Evolutionary conservation across 139 green algal genomes (phyloP), one percentile per base, ranked within the genome.

Genomic region (Cymbomonas tetramitiformis): DNA sequence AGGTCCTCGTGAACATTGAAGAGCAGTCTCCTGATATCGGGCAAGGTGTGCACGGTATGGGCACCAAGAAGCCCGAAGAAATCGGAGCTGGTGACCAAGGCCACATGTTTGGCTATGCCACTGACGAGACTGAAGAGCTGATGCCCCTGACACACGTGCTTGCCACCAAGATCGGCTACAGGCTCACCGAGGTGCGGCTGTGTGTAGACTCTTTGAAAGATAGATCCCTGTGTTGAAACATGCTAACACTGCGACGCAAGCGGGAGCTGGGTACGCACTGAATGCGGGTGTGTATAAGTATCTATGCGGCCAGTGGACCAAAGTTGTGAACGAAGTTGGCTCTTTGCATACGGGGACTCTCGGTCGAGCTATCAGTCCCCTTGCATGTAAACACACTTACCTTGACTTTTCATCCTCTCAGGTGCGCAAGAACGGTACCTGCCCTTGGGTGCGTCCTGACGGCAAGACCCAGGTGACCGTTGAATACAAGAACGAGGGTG

Each of bases 101-200:
- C 49, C 85, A 95, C 75, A 99, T 99, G 92, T 99, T 99, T 73
- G 92, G 92, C 47, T 99, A 99, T 55, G 92, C 92, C 61, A 95
- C 86, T 15, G 92, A 99, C 57, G 92, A 99, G 81, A 97, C 90
- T 3, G 51, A 62, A 5, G 88, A 98, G 83, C 80, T 99, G 38
- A 99, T 99, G 92, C 92, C 92, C 23, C 78, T 99, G 10, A 99
- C 92, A 10, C 93, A 97, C 73, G 76, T 98, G 53, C 78, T 99
- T 46, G 86, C 92, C 55, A 97, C 90, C 44, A 64, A 93, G 78
- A 63, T 99, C 24, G 92, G 92, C 46, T 79, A 83, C 66, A 80
- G 67, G 38, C 70, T 82, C 21, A 79, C 73, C 15, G 63, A 81
- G 54, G 61, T n/a, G n/a, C n/a, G n/a, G n/a, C n/a, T n/a, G n/a